phyloP scores from a whole-genome alignment of 345 rosid genomes.

The Psidium guajava region DNA sequence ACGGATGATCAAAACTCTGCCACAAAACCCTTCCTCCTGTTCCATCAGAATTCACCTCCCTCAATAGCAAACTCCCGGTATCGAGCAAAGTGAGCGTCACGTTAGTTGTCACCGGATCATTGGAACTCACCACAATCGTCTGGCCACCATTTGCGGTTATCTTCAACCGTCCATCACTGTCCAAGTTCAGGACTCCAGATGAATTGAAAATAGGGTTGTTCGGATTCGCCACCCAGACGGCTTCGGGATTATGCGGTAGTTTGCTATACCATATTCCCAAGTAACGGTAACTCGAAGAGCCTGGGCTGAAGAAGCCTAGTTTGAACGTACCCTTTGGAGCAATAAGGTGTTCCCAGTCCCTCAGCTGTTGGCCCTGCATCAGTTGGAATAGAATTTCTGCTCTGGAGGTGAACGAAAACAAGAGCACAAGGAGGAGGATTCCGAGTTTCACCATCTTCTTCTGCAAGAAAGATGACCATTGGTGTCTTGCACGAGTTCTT shows the following conservation, averaged over 20 bases:
- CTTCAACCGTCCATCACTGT: slow-evolving; percentile 32
- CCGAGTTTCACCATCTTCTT: neutral
- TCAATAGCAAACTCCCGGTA: slow-evolving; percentile 38
- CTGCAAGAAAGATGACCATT: neutral
- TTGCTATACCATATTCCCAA: slow-evolving; percentile 39
- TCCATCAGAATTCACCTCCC: slow-evolving; percentile 11
- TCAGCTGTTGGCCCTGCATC: slow-evolving; percentile 39
- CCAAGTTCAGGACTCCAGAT: slow-evolving; percentile 34
- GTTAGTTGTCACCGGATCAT: slow-evolving; percentile 2
- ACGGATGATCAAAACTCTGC: slow-evolving; percentile 64
- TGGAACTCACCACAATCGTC: slow-evolving; percentile 22
- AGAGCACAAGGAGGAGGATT: neutral
- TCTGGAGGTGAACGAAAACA: neutral
- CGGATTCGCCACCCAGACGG: slow-evolving; percentile 52
- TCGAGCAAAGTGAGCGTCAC: slow-evolving; percentile 35
- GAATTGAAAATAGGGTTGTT: slow-evolving; percentile 29
- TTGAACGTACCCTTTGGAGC: slow-evolving; percentile 29
- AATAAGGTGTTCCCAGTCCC: slow-evolving; percentile 47
- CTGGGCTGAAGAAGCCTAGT: slow-evolving; percentile 55
- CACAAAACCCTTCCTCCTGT: slow-evolving; percentile 28
- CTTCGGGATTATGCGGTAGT: slow-evolving; percentile 18
- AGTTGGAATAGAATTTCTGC: slow-evolving; percentile 13
- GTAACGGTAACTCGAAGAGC: slow-evolving; percentile 32
- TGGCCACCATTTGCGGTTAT: slow-evolving; percentile 17
- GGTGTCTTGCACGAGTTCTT: neutral